A percentile compares a stretch with the other conserved stretches of the same genome.
Evolutionary conservation across 2,329 filamentous ascomycete genomes (phyloP).

Genomic region (Bipolaris bicolor): DNA sequence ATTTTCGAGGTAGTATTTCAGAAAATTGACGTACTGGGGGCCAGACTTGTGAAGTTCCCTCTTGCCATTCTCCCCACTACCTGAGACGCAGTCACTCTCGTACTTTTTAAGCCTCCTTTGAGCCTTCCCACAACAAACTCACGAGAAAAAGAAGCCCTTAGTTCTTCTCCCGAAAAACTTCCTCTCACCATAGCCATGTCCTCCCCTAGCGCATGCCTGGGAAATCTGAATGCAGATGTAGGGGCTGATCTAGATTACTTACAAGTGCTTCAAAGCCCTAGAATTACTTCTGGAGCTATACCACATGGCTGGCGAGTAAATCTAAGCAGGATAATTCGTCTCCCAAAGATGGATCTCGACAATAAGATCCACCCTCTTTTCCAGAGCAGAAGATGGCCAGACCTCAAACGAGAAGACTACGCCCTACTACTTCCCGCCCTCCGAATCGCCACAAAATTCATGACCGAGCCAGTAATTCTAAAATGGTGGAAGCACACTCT

Average conservation of each 20-base stretch:
- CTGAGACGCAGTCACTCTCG: background rate
- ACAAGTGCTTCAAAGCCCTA: background rate
- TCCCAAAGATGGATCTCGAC: background rate
- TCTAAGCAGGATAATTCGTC: background rate
- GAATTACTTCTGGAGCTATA: background rate
- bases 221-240: background rate
- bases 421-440: constrained; percentile 2
- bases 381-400: background rate
- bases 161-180: background rate
- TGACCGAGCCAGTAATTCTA: constrained; percentile 4
- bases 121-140: background rate
- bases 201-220: background rate
- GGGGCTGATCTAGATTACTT: background rate
- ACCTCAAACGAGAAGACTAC: background rate
- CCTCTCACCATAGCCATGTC: background rate
- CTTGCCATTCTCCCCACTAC: background rate
- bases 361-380: constrained; percentile 9
- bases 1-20: background rate
- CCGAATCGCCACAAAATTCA: constrained; percentile 7
- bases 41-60: background rate
- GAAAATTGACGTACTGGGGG: background rate
- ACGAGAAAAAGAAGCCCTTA: background rate
- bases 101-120: background rate
- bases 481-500: constrained; percentile 10
- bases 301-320: background rate